Evolutionary conservation across 2,329 filamentous ascomycete genomes (phyloP).

Genomic region (Sclerotinia sclerotiorum): DNA sequence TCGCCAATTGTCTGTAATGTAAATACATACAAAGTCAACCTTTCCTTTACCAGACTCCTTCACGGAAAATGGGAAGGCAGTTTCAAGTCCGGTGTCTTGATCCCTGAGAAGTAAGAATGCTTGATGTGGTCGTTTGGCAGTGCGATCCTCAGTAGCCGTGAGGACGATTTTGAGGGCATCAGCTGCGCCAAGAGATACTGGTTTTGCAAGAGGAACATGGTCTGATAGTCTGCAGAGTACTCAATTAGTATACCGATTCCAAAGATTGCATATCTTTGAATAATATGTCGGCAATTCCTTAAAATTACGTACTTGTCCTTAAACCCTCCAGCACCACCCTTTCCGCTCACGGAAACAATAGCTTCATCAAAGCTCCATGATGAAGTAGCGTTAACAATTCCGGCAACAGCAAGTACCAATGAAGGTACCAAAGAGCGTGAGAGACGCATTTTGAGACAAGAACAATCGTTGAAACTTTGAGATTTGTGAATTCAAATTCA

Average conservation of each 20-base stretch:
- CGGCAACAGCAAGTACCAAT: slow-evolving; percentile 45
- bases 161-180: slow-evolving; percentile 81
- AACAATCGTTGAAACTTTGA: background rate
- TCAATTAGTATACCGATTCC: background rate
- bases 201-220: slow-evolving; percentile 50
- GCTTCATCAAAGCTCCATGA: slow-evolving; percentile 76
- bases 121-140: slow-evolving; percentile 84
- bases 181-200: slow-evolving; percentile 62
- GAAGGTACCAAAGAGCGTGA: slow-evolving; percentile 45
- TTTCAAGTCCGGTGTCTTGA: slow-evolving; percentile 71
- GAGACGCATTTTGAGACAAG: slow-evolving; percentile 43
- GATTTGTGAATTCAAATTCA: slow-evolving; percentile 15
- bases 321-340: slow-evolving; percentile 51
- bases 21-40: slow-evolving; percentile 72
- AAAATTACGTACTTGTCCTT: slow-evolving; percentile 63
- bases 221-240: slow-evolving; percentile 34
- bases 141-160: slow-evolving; percentile 76
- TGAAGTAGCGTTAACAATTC: slow-evolving; percentile 45
- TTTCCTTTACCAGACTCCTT: slow-evolving; percentile 87
- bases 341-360: slow-evolving; percentile 62
- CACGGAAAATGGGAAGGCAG: slow-evolving; percentile 78
- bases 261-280: background rate
- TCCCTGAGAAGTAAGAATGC: slow-evolving; percentile 86
- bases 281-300: slow-evolving; percentile 1
- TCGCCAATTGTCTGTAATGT: background rate